Conservation (phyloP, 352 stramenopile genomes). For the Pythium volutum region DNA sequence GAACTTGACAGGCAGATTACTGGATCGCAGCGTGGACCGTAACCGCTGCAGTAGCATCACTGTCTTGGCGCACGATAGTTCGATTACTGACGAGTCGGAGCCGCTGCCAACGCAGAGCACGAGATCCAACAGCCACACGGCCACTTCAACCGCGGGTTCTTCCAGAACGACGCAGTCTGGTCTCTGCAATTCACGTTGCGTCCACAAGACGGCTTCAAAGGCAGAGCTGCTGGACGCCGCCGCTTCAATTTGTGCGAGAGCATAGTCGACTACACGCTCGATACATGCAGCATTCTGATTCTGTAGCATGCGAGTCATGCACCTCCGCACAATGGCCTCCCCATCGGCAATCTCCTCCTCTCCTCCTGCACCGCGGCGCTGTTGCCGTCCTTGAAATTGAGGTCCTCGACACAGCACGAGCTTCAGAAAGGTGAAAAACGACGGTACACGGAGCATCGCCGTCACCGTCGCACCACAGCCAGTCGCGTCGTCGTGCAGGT, state of each 20-base stretch:
- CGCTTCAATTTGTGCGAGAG: constrained; percentile 55
- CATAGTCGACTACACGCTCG: constrained; percentile 40
- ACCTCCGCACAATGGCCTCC: background rate
- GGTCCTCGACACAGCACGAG: constrained; percentile 50
- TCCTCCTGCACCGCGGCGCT: background rate
- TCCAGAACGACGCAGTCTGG: constrained; percentile 41
- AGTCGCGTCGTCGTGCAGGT: background rate
- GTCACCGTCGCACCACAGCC: background rate
- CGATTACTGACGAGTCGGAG: background rate
- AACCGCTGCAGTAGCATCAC: background rate
- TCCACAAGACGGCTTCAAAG: constrained; percentile 78
- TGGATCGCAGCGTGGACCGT: constrained; percentile 16
- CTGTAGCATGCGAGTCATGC: background rate
- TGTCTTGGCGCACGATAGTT: background rate
- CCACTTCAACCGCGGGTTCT: constrained; percentile 80
- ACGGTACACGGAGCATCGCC: background rate
- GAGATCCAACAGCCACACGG: constrained; percentile 24
- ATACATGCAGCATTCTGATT: background rate
- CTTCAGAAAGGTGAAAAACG: constrained; percentile 45
- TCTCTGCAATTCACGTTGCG: constrained; percentile 52
- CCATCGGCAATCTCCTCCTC: background rate
- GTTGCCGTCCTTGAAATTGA: constrained; percentile 30
- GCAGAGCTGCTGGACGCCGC: constrained; percentile 37
- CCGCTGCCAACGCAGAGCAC: constrained; percentile 6
- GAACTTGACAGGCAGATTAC: constrained; percentile 69